Evolutionary conservation across 805 yeast species (phyloP).

Genomic region (Wickerhamomyces chaumierensis): DNA sequence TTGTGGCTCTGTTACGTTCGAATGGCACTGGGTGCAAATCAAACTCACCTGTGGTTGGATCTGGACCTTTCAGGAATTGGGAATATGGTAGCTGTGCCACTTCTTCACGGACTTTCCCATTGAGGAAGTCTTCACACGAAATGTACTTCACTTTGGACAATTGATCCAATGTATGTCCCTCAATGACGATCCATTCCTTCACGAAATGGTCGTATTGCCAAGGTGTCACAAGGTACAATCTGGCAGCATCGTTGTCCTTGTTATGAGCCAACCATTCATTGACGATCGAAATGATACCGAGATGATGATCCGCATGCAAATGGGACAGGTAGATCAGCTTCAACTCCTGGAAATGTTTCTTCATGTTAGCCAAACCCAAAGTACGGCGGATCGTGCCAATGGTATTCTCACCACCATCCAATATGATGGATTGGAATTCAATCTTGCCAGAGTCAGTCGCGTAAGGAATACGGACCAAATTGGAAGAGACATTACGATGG

Average conservation of each 20-base stretch:
- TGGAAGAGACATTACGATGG: conserved; percentile 76
- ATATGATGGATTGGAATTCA: conserved; percentile 35
- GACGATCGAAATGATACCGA: conserved; percentile 68
- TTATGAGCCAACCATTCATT: conserved; percentile 49
- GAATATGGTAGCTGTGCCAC: conserved; percentile 19
- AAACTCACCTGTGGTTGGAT: background rate
- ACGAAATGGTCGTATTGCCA: conserved; percentile 61
- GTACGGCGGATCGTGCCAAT: conserved; percentile 59
- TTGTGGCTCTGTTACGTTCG: conserved; percentile 17
- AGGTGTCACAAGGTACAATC: conserved; percentile 58
- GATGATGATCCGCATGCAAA: conserved; percentile 94
- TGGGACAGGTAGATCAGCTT: conserved; percentile 68
- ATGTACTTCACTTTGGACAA: conserved; percentile 35
- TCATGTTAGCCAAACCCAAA: conserved; percentile 35
- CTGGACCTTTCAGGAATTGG: conserved; percentile 5
- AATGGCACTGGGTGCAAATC: conserved; percentile 1
- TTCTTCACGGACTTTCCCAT: conserved; percentile 24
- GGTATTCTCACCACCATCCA: conserved; percentile 97
- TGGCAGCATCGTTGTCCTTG: conserved; percentile 23
- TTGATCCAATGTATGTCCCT: conserved; percentile 22
- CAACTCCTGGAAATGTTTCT: conserved; percentile 45
- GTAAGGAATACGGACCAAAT: conserved; percentile 61
- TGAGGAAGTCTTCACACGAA: conserved; percentile 49
- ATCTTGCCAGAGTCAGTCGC: conserved; percentile 9
- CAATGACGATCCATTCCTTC: conserved; percentile 53